Percentiles rank a stretch among this genome's conserved stretches.
phyloP scores from a whole-genome alignment of 805 yeast genomes.

The Ogataea chonburiensis region DNA sequence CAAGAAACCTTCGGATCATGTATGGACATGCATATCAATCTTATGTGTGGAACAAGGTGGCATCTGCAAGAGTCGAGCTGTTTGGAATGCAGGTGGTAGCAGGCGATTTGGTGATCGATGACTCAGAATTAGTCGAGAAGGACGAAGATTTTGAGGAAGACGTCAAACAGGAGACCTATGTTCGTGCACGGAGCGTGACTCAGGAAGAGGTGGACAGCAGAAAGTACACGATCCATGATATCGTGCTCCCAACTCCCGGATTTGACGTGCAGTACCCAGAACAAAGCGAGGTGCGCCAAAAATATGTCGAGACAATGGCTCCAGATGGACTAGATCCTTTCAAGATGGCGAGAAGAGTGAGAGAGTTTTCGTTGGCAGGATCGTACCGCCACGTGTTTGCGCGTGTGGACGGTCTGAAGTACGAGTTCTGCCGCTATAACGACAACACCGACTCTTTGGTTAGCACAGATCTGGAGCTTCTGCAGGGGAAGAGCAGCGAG shows the following conservation, averaged over 20 bases:
- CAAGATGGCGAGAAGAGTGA: conserved; percentile 77
- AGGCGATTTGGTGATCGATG: conserved; percentile 68
- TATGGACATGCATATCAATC: conserved; percentile 98
- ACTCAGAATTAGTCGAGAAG: conserved; percentile 31
- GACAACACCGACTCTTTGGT: conserved; percentile 70
- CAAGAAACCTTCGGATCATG: conserved; percentile 89
- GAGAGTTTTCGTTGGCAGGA: conserved; percentile 91
- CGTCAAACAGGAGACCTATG: conserved; percentile 51
- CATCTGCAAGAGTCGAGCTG: conserved; percentile 68
- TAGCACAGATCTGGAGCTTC: conserved; percentile 70
- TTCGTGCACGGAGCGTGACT: conserved; percentile 73
- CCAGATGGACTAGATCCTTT: conserved; percentile 81
- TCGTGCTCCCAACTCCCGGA: conserved; percentile 96
- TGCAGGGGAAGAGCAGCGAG: conserved; percentile 26
- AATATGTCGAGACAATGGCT: conserved; percentile 71
- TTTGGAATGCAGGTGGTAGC: conserved; percentile 69
- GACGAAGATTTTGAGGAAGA: conserved; percentile 60
- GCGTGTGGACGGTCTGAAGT: conserved; percentile 63
- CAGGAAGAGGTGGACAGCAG: conserved; percentile 63
- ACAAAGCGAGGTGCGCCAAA: conserved; percentile 55
- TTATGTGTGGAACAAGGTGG: conserved; percentile 88
- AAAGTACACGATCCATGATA: conserved; percentile 68
- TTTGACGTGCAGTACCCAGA: conserved; percentile 85
- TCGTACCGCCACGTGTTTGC: conserved; percentile 75
- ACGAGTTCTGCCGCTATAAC: conserved; percentile 57